Base-by-base conservation (phyloP, 768 basidiomycete species). In the Naganishia vishniacii region DNA sequence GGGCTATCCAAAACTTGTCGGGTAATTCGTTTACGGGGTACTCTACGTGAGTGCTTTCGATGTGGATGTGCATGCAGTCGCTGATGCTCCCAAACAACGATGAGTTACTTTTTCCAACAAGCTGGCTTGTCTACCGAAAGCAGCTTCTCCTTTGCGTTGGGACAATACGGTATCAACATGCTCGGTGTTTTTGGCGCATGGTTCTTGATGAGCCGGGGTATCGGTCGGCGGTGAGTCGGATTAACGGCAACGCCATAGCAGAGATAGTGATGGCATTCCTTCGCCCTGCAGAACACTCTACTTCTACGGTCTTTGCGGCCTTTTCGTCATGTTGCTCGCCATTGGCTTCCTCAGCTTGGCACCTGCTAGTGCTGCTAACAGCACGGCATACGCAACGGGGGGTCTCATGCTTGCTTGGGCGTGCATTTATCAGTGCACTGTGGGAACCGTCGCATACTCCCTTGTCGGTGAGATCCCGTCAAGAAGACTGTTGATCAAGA, bases 321-420 rank as follows among this genome's bases (percentile, higher is more conserved):
- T 75, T 11, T 70, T 62, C 46, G 45, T 66, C 32, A 68, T 74
- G 25, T 63, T 77, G 5, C 63, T 73, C 41, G 49, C 70, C 46
- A 71, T 73, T 58, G 75, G 75, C 6, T 74, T 73, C 66, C 53
- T 77, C 37, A 29, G 48, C 48, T 70, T 74, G 5, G 70, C 71
- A 2, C 70, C 69, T 5, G 69, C 67, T 5, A 44, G 53, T 28
- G 59, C 70, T 25, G 28, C 44, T 3, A 41, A 49, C 12, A 45
- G 13, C 7, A 60, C 49, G 28, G 65, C 59, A 9, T 73, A 69
- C 68, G 78, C 72, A 2, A 72, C 75, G 20, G 78, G 77, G 3
- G 67, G 66, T 15, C 51, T 78, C 15, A 70, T 80, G 40, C 65
- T 80, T 34, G 66, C 68, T 45, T 78, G 75, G 67, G 75, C 77